phyloP scores from a whole-genome alignment of 352 stramenopile species.

The Thalassiosira mediterranea region DNA sequence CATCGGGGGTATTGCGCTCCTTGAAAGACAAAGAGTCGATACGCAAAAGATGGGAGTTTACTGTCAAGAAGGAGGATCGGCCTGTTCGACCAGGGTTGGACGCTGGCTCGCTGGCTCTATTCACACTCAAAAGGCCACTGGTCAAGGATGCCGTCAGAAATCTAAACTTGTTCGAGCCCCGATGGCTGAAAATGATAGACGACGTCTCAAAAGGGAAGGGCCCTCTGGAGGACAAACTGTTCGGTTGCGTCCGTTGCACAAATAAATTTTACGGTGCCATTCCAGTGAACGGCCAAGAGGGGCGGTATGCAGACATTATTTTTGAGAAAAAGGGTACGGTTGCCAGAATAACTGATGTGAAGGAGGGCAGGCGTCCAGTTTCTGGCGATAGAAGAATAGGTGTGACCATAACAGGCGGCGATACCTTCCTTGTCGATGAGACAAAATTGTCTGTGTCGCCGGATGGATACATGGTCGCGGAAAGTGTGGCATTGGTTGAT shows the following conservation, averaged over 20 bases:
- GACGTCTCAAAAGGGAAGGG: slow-evolving; percentile 18
- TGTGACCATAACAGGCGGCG: slow-evolving; percentile 45
- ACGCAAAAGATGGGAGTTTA: slow-evolving; percentile 55
- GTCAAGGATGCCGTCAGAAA: slow-evolving; percentile 36
- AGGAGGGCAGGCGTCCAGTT: slow-evolving; percentile 49
- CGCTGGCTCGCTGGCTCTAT: slow-evolving; percentile 33
- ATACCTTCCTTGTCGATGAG: slow-evolving; percentile 44
- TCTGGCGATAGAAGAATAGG: slow-evolving; percentile 59
- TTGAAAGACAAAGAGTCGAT: slow-evolving; percentile 55
- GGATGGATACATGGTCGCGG: slow-evolving; percentile 58
- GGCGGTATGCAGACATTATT: slow-evolving; percentile 62
- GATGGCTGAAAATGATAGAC: slow-evolving; percentile 72
- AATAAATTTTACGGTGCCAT: slow-evolving; percentile 70
- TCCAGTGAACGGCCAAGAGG: slow-evolving; percentile 39
- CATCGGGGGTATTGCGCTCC: slow-evolving; percentile 34
- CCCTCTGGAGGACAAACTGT: slow-evolving; percentile 21
- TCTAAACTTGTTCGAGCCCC: slow-evolving; percentile 70
- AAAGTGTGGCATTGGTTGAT: slow-evolving; percentile 18
- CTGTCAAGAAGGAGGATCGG: neutral
- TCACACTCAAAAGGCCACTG: slow-evolving; percentile 59
- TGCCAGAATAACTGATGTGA: slow-evolving; percentile 41
- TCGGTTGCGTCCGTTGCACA: slow-evolving; percentile 58
- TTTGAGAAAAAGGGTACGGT: slow-evolving; percentile 48
- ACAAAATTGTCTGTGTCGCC: slow-evolving; percentile 31
- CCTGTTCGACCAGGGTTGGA: neutral